A percentile compares a stretch with the other conserved stretches of the same genome.
Evolutionary conservation across 2,329 filamentous ascomycete genomes (phyloP).

Genomic region (Xylariaceae sp.): DNA sequence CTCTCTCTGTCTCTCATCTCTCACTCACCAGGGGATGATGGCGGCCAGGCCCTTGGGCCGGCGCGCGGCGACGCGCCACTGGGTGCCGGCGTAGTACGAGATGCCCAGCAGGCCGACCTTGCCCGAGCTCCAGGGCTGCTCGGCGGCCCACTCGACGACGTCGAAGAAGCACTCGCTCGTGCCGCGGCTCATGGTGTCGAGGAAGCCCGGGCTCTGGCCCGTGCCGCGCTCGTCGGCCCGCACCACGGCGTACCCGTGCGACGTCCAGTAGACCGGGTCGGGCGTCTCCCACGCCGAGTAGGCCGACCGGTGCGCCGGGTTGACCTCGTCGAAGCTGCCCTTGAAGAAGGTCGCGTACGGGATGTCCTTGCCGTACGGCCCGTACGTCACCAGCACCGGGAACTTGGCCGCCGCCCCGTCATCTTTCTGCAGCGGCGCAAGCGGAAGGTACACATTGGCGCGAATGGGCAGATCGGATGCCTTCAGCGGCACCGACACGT

Average conservation of each 20-base stretch:
- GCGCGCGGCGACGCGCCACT: conserved; percentile 42
- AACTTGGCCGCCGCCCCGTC: conserved; percentile 25
- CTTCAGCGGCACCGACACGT: conserved; percentile 27
- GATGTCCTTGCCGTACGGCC: conserved; percentile 68
- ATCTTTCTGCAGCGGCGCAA: conserved; percentile 4
- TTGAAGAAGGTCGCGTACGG: conserved; percentile 43
- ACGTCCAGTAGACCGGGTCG: conserved; percentile 49
- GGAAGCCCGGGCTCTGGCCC: conserved; percentile 38
- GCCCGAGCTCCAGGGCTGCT: conserved; percentile 38
- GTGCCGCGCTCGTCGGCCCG: conserved; percentile 43
- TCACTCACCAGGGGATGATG: conserved; percentile 34
- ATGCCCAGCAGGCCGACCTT: conserved; percentile 43
- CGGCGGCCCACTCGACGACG: conserved; percentile 41
- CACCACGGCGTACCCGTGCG: conserved; percentile 46
- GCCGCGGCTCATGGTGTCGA: conserved; percentile 41
- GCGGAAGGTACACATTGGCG: conserved; percentile 32
- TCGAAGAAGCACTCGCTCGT: conserved; percentile 42
- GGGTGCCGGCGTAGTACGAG: conserved; percentile 39
- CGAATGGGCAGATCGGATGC: conserved; percentile 24
- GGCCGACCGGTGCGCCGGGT: conserved; percentile 42
- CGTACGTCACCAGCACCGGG: conserved; percentile 63
- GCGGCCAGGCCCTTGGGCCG: conserved; percentile 37
- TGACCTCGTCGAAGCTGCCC: conserved; percentile 40
- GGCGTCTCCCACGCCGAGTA: conserved; percentile 55
- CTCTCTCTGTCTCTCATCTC: neutral